phyloP scores from a whole-genome alignment of 2,329 filamentous ascomycete species.

The Dryadomyces quercivorus region DNA sequence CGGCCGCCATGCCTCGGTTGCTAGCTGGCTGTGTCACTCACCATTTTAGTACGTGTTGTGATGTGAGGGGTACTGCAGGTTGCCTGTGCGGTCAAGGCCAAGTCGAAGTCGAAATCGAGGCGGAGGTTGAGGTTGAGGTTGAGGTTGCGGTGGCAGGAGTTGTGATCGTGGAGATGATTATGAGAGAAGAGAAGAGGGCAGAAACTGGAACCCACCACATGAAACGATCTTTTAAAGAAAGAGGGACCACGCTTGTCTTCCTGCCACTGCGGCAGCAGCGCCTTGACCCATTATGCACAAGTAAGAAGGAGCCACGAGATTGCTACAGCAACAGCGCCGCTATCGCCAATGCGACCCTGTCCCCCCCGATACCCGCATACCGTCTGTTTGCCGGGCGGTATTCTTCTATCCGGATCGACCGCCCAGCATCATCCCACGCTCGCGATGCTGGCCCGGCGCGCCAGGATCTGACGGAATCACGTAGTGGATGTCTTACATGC shows the following conservation, averaged over 20 bases:
- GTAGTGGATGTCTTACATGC: no score
- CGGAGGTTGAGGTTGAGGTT: no score
- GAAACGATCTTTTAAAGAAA: background rate
- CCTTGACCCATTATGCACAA: background rate
- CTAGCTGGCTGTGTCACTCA: background rate
- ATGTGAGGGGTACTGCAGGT: background rate
- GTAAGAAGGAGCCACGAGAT: background rate
- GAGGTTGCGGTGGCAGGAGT: no score
- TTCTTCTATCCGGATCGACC: background rate
- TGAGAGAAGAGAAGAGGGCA: background rate
- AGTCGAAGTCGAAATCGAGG: no score
- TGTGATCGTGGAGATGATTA: background rate
- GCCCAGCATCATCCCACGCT: no score
- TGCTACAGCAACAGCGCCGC: slow-evolving; percentile 8
- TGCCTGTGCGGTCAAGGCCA: background rate
- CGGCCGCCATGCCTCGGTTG: background rate
- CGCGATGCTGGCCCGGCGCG: no score
- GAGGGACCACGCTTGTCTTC: background rate
- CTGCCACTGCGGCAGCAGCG: background rate
- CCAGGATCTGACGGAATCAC: no score
- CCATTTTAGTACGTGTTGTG: background rate
- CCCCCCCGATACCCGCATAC: background rate
- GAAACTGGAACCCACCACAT: background rate
- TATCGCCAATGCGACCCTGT: background rate
- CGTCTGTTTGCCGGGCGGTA: background rate